Evolutionary conservation across 495 filamentous ascomycete species (phyloP).

Genomic region (Neurospora sp.): DNA sequence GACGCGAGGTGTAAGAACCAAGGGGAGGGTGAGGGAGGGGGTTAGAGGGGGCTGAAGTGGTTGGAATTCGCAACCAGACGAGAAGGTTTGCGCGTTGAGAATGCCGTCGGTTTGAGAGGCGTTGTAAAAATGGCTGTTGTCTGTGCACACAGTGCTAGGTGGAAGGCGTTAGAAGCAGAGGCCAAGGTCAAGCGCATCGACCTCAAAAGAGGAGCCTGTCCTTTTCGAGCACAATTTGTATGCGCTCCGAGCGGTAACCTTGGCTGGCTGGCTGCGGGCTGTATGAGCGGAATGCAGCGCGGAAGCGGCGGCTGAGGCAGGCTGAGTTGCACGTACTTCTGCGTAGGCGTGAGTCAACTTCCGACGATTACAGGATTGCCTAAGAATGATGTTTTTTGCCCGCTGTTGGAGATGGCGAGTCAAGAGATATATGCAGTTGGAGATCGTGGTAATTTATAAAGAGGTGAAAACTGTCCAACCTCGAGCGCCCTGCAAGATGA

Average conservation of each 20-base stretch:
- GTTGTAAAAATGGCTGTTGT: neutral
- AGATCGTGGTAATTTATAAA: neutral
- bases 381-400: neutral
- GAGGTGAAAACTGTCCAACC: neutral
- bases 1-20: neutral
- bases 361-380: neutral
- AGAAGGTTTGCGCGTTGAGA: neutral
- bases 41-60: neutral
- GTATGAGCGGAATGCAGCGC: neutral
- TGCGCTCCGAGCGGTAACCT: neutral
- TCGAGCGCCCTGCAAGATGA: neutral
- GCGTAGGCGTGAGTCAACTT: neutral
- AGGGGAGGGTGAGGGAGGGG: neutral
- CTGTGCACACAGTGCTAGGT: neutral
- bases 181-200: neutral
- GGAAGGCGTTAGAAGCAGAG: neutral
- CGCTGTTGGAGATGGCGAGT: neutral
- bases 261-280: neutral
- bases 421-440: neutral
- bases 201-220: neutral
- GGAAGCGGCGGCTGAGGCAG: neutral
- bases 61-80: neutral
- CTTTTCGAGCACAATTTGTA: neutral
- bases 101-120: neutral
- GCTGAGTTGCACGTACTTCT: neutral